Evolutionary conservation across 371 early-diverging fungal species (phyloP).

Genomic region (Mucor velutinosus): DNA sequence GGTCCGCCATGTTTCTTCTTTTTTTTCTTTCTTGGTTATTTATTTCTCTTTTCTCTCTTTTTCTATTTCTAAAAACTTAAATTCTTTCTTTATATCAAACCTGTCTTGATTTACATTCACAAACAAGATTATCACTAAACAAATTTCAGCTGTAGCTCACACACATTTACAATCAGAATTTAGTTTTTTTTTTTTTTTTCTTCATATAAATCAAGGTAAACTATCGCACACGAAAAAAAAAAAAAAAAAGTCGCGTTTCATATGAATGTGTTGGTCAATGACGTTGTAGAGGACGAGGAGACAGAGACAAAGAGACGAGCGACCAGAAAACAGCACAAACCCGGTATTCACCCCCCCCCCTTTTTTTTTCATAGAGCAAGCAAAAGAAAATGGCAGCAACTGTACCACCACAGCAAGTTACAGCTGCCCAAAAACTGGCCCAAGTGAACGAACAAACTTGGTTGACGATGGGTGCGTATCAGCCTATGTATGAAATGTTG

Average conservation of each 20-base stretch:
- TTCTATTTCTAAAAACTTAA: neutral
- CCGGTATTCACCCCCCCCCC: neutral
- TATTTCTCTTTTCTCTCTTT: neutral
- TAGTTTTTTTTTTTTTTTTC: neutral
- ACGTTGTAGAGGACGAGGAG: neutral
- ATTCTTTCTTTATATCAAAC: neutral
- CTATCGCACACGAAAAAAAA: neutral
- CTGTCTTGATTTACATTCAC: neutral
- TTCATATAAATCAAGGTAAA: neutral
- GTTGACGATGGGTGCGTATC: constrained; percentile 64
- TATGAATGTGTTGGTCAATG: neutral
- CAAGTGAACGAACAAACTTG: constrained; percentile 73
- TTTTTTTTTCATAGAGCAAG: neutral
- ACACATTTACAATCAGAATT: neutral
- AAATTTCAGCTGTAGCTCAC: neutral
- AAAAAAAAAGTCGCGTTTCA: constrained; percentile 3
- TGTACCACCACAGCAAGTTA: constrained; percentile 36
- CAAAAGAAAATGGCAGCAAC: constrained; percentile 24
- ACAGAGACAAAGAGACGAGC: neutral
- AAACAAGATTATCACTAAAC: neutral
- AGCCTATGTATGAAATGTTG: neutral
- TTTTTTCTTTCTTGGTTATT: neutral
- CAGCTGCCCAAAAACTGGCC: constrained; percentile 62
- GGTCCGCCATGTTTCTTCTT: neutral
- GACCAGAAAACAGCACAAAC: neutral